These are phyloP conservation scores for Arthrobotrys entomopaga DNA, from an alignment of 2,329 filamentous ascomycete genomes.

Conservation along the genomic window DNA sequence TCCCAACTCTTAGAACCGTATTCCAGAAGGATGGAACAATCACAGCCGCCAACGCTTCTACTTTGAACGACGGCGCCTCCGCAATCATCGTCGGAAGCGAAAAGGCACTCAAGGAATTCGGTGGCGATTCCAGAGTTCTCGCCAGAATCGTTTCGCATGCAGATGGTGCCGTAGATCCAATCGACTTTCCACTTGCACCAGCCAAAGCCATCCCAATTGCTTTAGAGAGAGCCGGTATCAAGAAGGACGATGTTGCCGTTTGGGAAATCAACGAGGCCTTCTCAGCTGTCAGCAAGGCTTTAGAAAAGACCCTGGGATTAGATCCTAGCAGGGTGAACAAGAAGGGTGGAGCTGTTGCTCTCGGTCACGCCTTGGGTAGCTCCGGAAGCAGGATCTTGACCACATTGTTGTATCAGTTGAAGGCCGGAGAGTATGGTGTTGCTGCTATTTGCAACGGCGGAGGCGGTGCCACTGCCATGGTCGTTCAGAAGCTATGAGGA, in stretches of 20 bases:
- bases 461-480: slow-evolving; percentile 87
- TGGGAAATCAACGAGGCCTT: slow-evolving; percentile 99
- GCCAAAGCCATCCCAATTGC: slow-evolving; percentile 92
- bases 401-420: slow-evolving; percentile 88
- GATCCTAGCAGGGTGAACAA: slow-evolving; percentile 84
- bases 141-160: slow-evolving; percentile 74
- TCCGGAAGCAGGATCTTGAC: slow-evolving; percentile 91
- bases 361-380: slow-evolving; percentile 92
- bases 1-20: slow-evolving; percentile 86
- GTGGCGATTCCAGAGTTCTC: slow-evolving; percentile 79
- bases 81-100: slow-evolving; percentile 86
- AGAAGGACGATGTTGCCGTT: slow-evolving; percentile 86
- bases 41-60: slow-evolving; percentile 93
- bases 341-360: slow-evolving; percentile 87
- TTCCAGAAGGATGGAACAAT: slow-evolving; percentile 90
- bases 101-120: slow-evolving; percentile 82
- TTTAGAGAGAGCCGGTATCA: slow-evolving; percentile 86
- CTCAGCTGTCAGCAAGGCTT: slow-evolving; percentile 65
- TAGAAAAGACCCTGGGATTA: slow-evolving; percentile 77
- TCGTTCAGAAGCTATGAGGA: slow-evolving; percentile 76
- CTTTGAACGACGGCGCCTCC: slow-evolving; percentile 92
- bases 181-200: slow-evolving; percentile 94
- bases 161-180: slow-evolving; percentile 87
- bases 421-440: slow-evolving; percentile 91
- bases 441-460: slow-evolving; percentile 98